Evolutionary conservation across 2,329 filamentous ascomycete species (phyloP).

Genomic region (Clarireedia homoeocarpa): DNA sequence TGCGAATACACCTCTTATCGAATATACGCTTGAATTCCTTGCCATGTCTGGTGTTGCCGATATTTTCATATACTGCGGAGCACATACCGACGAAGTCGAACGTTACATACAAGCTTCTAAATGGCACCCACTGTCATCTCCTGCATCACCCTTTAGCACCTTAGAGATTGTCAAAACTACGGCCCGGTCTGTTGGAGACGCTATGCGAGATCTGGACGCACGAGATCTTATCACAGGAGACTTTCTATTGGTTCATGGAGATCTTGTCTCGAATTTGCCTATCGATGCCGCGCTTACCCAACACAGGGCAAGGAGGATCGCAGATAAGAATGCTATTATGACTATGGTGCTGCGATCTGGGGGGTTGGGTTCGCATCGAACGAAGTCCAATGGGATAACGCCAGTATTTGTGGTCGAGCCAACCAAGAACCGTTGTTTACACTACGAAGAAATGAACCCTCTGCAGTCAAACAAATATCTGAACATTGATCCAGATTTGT

Average conservation of each 20-base stretch:
- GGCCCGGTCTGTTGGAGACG: constrained; percentile 83
- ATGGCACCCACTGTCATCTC: constrained; percentile 64
- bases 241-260: constrained; percentile 87
- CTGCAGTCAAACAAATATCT: constrained; percentile 57
- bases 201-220: constrained; percentile 86
- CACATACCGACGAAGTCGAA: constrained; percentile 81
- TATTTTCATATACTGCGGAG: constrained; percentile 84
- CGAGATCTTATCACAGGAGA: constrained; percentile 80
- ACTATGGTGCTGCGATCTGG: constrained; percentile 83
- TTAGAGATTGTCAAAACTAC: constrained; percentile 80
- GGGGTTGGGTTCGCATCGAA: constrained; percentile 61
- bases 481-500: constrained; percentile 70
- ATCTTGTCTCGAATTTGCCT: constrained; percentile 81
- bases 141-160: constrained; percentile 61
- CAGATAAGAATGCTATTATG: constrained; percentile 95
- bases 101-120: constrained; percentile 75
- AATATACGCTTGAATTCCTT: constrained; percentile 95
- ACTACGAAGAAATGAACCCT: constrained; percentile 86
- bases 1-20: constrained; percentile 89
- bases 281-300: constrained; percentile 71
- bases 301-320: constrained; percentile 72
- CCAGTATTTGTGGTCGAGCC: constrained; percentile 85
- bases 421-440: constrained; percentile 70
- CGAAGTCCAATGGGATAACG: constrained; percentile 65
- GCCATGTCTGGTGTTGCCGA: constrained; percentile 93